These are phyloP conservation scores for Breynia disticha DNA, from an alignment of 441 rosid species.

Conservation along the genomic window DNA sequence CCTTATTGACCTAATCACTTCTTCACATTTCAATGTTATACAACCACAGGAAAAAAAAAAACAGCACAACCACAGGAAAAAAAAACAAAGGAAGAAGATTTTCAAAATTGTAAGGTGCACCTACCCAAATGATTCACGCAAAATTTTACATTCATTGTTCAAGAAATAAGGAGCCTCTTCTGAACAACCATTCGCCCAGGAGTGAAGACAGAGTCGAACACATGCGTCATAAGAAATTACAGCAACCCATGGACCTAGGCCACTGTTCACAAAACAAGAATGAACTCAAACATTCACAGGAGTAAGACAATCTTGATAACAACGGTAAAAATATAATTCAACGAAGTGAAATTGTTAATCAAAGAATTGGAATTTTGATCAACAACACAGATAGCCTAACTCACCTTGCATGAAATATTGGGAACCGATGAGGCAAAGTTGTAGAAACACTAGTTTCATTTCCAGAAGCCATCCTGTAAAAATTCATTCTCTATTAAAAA, in stretches of 20 bases:
- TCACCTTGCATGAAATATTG: slow-evolving; percentile 84
- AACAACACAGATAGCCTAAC: neutral
- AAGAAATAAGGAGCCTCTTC: slow-evolving; percentile 78
- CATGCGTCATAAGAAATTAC: slow-evolving; percentile 88
- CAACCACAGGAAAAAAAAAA: neutral
- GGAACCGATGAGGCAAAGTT: slow-evolving; percentile 42
- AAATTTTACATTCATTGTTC: slow-evolving; percentile 52
- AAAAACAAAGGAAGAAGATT: slow-evolving; percentile 9
- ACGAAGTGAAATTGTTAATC: neutral
- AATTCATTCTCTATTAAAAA: no score
- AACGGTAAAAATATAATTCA: no score
- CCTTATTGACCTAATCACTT: no score
- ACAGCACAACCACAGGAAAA: neutral
- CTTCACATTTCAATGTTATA: no score
- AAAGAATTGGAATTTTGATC: neutral
- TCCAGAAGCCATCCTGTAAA: slow-evolving; percentile 31
- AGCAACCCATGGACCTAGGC: slow-evolving; percentile 76
- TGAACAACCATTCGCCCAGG: slow-evolving; percentile 61
- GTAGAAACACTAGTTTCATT: slow-evolving; percentile 25
- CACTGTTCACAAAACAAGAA: slow-evolving; percentile 29
- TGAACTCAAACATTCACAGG: neutral
- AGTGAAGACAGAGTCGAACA: slow-evolving; percentile 74
- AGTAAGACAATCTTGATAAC: no score
- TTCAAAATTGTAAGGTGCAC: slow-evolving; percentile 16
- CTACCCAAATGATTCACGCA: slow-evolving; percentile 76